A percentile compares a stretch with the other conserved stretches of the same genome.
These are phyloP conservation scores for Trebouxia sp. DNA, from an alignment of 139 green algal genomes.

Conservation along the genomic window DNA sequence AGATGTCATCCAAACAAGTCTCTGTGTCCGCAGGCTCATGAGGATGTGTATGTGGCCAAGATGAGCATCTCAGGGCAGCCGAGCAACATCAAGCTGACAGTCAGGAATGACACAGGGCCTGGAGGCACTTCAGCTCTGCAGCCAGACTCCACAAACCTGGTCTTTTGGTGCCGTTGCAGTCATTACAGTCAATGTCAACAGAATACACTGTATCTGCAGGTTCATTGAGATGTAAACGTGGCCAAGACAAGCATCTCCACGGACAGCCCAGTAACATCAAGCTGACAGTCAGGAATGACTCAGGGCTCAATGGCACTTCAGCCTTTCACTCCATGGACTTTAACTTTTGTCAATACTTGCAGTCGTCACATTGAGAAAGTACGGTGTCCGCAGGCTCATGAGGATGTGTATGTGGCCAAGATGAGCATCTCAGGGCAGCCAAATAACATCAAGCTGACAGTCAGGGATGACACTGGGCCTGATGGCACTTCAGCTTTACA, in stretches of 20 bases:
- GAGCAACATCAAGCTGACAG: conserved; percentile 7
- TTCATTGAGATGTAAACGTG: conserved; percentile 45
- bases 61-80: conserved; percentile 37
- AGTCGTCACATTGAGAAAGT: too few species aligned
- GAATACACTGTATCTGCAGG: too few species aligned
- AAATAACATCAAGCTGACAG: conserved; percentile 2
- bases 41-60: conserved; percentile 48
- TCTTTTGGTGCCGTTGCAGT: too few species aligned
- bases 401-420: conserved; percentile 48
- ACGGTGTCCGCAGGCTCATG: conserved; percentile 32
- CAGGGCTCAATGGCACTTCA: not conserved
- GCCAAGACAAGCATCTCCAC: conserved; percentile 42
- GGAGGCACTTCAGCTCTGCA: not conserved
- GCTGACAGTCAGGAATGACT: not conserved
- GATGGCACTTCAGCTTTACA: not conserved
- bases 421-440: conserved; percentile 37
- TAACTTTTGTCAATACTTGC: too few species aligned
- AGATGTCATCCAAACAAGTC: too few species aligned
- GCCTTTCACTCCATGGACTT: conserved; percentile 49
- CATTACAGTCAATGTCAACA: too few species aligned
- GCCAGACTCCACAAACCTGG: conserved; percentile 51
- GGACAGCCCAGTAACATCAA: conserved; percentile 21
- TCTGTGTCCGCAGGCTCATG: too few species aligned
- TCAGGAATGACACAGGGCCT: not conserved
- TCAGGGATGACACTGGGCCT: not conserved